These are phyloP conservation scores for Fraxinus velutina DNA, from an alignment of 305 asterid species.

Conservation along the genomic window DNA sequence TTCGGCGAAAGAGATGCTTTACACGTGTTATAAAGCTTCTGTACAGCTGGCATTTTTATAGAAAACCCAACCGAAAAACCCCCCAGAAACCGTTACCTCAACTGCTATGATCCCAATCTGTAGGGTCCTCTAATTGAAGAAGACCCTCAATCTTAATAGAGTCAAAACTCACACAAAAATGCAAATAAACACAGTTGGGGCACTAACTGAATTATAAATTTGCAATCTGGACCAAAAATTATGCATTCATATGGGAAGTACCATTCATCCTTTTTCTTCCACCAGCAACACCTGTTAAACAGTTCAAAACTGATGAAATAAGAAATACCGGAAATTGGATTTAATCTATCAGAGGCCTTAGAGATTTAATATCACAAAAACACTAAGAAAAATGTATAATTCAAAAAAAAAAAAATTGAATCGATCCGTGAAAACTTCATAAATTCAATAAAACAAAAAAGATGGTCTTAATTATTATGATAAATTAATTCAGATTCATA, in stretches of 20 bases:
- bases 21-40: slow-evolving; percentile 94
- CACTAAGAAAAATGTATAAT: slow-evolving; percentile 18
- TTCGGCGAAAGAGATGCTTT: slow-evolving; percentile 71
- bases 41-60: slow-evolving; percentile 86
- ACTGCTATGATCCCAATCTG: slow-evolving; percentile 28
- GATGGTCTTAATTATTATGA: slow-evolving; percentile 9
- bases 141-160: slow-evolving; percentile 45
- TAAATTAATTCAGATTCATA: neutral
- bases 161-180: slow-evolving; percentile 25
- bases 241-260: slow-evolving; percentile 29
- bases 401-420: neutral
- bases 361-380: neutral
- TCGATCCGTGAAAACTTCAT: neutral
- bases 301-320: slow-evolving; percentile 15
- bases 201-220: slow-evolving; percentile 26
- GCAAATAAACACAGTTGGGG: slow-evolving; percentile 19
- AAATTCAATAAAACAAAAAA: slow-evolving; percentile 8
- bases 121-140: slow-evolving; percentile 68
- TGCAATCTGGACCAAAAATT: neutral
- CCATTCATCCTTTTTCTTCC: slow-evolving; percentile 22
- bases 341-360: neutral
- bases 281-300: slow-evolving; percentile 34
- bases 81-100: slow-evolving; percentile 24
- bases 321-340: neutral
- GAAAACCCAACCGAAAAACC: slow-evolving; percentile 32